These are phyloP conservation scores for Jaenimonas drosophilae DNA, from an alignment of 208 protist genomes.

Conservation along the genomic window DNA sequence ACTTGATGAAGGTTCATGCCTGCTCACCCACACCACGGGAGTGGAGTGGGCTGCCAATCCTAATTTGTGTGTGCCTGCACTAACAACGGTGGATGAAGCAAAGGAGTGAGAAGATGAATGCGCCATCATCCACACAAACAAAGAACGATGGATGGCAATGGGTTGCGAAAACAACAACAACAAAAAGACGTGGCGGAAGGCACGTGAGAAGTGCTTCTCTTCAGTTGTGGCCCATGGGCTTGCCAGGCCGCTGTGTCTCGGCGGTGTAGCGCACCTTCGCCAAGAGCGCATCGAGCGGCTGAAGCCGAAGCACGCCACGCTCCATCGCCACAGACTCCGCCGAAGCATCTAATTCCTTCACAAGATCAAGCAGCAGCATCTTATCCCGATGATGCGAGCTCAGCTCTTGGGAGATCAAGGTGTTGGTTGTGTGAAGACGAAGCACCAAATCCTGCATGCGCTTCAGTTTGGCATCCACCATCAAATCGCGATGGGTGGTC, in stretches of 20 bases:
- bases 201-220: background rate
- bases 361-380: too few species aligned
- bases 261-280: conserved; percentile 29
- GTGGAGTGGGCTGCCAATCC: too few species aligned
- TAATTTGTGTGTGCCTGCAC: too few species aligned
- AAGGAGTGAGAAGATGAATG: conserved; percentile 4
- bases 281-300: conserved; percentile 33
- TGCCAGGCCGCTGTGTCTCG: conserved; percentile 21
- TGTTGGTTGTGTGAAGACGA: conserved; percentile 42
- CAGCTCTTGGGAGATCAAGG: conserved; percentile 37
- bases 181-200: background rate
- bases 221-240: conserved; percentile 69
- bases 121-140: too few species aligned
- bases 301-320: too few species aligned
- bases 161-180: conserved; percentile 11
- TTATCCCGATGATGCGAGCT: too few species aligned
- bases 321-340: too few species aligned
- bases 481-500: conserved; percentile 69
- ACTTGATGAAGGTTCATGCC: conserved; percentile 21
- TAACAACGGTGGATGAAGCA: too few species aligned
- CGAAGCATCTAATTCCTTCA: too few species aligned
- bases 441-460: conserved; percentile 75
- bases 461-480: conserved; percentile 80
- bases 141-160: conserved; percentile 1
- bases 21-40: too few species aligned